Conservation (phyloP, 345 rosid genomes). For the Mallotus nudiflorus region DNA sequence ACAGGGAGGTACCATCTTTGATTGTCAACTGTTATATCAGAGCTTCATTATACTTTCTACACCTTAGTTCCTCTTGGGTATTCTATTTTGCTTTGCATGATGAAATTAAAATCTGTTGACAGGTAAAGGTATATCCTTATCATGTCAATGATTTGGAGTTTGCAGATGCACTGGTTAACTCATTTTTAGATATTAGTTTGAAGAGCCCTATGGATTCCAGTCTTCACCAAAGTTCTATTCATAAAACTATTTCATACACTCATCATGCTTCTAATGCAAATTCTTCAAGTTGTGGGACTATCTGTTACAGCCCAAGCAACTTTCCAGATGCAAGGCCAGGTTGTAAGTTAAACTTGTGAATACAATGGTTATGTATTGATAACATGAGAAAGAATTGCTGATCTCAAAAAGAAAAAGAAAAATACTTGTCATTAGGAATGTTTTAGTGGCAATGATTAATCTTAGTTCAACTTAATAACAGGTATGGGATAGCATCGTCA, state of each 20-base stretch:
- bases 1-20: constrained; percentile 53
- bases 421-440: not conserved
- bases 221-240: constrained; percentile 27
- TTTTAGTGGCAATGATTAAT: no score
- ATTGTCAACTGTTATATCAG: not conserved
- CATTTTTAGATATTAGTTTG: constrained; percentile 63
- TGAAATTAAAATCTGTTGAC: constrained; percentile 13
- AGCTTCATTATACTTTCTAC: constrained; percentile 15
- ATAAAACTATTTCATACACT: constrained; percentile 29
- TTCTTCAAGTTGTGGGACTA: constrained; percentile 35
- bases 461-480: not conserved
- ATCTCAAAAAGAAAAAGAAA: constrained; percentile 5
- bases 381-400: not conserved
- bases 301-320: constrained; percentile 60
- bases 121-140: constrained; percentile 64
- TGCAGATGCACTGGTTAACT: constrained; percentile 71
- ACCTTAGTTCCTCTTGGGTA: constrained; percentile 4
- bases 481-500: not conserved
- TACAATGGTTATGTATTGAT: not conserved
- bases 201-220: constrained; percentile 28
- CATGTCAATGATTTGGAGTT: constrained; percentile 86
- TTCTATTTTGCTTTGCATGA: not conserved
- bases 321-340: constrained; percentile 90
- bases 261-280: constrained; percentile 25
- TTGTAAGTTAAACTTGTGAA: constrained; percentile 18